Percentiles rank a stretch among this genome's conserved stretches.
Evolutionary conservation across 441 rosid species (phyloP).

Genomic region (Lepidium campestre): DNA sequence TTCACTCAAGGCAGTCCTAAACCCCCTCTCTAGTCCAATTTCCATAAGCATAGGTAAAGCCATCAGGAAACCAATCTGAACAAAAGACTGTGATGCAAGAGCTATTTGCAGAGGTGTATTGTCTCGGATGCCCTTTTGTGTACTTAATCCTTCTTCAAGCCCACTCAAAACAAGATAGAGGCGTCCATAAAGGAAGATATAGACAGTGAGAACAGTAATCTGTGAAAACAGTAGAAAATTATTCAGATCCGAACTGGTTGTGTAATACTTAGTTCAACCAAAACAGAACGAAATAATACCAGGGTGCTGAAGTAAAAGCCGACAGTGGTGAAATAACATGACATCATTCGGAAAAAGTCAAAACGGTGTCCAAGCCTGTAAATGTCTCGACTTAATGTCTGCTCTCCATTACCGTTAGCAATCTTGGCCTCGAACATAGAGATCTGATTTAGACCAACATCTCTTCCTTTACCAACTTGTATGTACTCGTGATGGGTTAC

Average conservation of each 20-base stretch:
- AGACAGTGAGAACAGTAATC: constrained; percentile 96
- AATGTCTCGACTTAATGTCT: constrained; percentile 91
- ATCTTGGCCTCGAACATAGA: constrained; percentile 99
- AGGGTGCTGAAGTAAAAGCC: constrained; percentile 98
- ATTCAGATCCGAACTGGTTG: constrained; percentile 1
- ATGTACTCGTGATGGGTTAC: constrained; percentile 99
- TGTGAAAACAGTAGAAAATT: constrained; percentile 36
- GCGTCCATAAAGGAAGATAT: constrained; percentile 98
- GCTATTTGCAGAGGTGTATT: constrained; percentile 96
- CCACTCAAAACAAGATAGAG: constrained; percentile 99
- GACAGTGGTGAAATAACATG: constrained; percentile 95
- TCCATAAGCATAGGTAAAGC: constrained; percentile 99
- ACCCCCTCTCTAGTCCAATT: constrained; percentile 96
- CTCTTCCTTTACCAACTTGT: constrained; percentile 99
- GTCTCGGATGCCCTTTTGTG: constrained; percentile 74
- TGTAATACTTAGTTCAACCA: background rate
- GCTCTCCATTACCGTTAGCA: constrained; percentile 99
- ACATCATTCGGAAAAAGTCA: constrained; percentile 98
- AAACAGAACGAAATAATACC: constrained; percentile 35
- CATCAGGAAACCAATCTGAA: constrained; percentile 94
- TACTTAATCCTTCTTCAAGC: constrained; percentile 77
- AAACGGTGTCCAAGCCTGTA: constrained; percentile 98
- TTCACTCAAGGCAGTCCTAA: constrained; percentile 94
- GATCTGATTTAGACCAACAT: constrained; percentile 97
- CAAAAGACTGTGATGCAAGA: constrained; percentile 99